phyloP scores from a whole-genome alignment of 1,284 basidiomycete genomes.

The Testicularia cyperi region DNA sequence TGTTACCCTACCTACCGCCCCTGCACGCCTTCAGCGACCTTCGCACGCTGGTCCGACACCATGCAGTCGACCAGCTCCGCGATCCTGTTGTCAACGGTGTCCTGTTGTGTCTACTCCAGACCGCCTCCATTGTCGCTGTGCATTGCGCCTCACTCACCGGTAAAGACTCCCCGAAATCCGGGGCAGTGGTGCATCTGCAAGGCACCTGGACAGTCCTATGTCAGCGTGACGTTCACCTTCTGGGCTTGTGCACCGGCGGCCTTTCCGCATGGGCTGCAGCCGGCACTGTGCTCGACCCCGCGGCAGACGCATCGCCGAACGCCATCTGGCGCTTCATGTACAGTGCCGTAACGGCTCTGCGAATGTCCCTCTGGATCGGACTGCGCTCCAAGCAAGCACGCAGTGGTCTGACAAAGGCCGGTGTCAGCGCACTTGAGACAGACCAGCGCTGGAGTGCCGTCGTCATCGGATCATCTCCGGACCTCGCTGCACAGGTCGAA shows the following conservation, averaged over 20 bases:
- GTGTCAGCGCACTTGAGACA: no score
- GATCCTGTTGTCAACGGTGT: conserved; percentile 34
- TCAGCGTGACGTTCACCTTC: conserved; percentile 10
- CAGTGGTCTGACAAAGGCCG: conserved; percentile 1
- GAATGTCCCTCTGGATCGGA: conserved; percentile 33
- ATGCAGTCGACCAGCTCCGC: conserved; percentile 9
- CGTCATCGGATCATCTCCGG: conserved; percentile 6
- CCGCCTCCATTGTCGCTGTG: conserved; percentile 16
- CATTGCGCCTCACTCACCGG: conserved; percentile 1
- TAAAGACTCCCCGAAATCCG: background rate
- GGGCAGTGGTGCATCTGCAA: background rate
- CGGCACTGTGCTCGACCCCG: conserved; percentile 4
- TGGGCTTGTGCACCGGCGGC: conserved; percentile 23
- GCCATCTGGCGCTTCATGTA: conserved; percentile 16
- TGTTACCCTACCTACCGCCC: conserved; percentile 23
- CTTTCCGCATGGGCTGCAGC: background rate
- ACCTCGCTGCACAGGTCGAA: conserved; percentile 3
- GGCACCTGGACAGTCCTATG: conserved; percentile 12
- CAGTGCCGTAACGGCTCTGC: conserved; percentile 13
- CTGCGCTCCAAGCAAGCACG: conserved; percentile 18
- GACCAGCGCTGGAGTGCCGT: conserved; percentile 19
- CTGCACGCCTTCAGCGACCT: conserved; percentile 16
- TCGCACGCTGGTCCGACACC: conserved; percentile 10
- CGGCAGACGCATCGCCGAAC: background rate
- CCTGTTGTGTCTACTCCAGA: conserved; percentile 28